These are phyloP conservation scores for Aaosphaeria pasadenensis DNA, from an alignment of 2,329 filamentous ascomycete species.

Conservation along the genomic window DNA sequence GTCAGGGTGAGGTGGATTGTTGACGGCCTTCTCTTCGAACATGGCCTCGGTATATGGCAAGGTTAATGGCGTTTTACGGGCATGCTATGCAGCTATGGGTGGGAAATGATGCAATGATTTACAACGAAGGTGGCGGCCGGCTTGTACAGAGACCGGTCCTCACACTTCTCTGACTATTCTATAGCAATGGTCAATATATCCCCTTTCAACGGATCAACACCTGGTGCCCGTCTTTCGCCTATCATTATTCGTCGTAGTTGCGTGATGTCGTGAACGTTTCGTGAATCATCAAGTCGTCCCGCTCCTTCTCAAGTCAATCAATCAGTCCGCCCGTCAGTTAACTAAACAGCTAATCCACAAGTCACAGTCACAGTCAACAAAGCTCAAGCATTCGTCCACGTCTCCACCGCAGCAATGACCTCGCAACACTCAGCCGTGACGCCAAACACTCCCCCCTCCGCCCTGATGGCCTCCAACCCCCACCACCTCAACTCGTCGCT, in stretches of 20 bases:
- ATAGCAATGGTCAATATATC: no score
- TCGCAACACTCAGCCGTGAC: constrained; percentile 17
- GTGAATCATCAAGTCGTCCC: neutral
- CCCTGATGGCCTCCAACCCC: constrained; percentile 22
- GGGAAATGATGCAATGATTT: constrained; percentile 15
- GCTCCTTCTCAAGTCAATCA: no score
- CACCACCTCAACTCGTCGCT: constrained; percentile 26
- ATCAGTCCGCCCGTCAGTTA: no score
- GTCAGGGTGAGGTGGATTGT: no score
- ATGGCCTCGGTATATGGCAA: constrained; percentile 14
- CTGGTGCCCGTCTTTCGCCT: no score
- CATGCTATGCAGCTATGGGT: constrained; percentile 19
- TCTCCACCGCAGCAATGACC: constrained; percentile 21
- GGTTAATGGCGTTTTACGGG: constrained; percentile 26
- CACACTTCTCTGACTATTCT: no score
- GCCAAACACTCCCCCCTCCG: constrained; percentile 29
- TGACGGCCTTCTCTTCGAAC: constrained; percentile 14
- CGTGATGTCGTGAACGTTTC: no score
- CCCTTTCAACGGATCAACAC: no score
- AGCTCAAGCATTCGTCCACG: constrained; percentile 12
- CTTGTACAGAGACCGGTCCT: no score
- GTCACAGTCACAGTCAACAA: neutral
- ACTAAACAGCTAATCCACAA: no score
- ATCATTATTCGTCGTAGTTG: no score
- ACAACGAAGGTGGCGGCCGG: neutral